phyloP scores from a whole-genome alignment of 371 early-diverging fungal genomes.

The Dentiscutata heterogama region DNA sequence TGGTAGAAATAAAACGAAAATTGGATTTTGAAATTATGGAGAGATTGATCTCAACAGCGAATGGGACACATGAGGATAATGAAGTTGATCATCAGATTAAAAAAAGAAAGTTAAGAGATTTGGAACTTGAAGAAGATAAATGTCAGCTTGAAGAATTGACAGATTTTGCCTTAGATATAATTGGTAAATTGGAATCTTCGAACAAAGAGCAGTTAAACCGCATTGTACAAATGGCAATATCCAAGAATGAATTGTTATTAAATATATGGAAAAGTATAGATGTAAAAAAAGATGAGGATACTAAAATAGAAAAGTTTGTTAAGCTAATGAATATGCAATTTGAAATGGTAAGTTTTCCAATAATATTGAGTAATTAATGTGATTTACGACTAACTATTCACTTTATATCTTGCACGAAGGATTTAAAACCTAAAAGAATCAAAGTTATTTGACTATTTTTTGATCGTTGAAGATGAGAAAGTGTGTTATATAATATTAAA shows the following conservation, averaged over 20 bases:
- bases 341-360: slow-evolving; percentile 18
- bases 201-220: slow-evolving; percentile 13
- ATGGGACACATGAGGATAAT: background rate
- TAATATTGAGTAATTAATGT: background rate
- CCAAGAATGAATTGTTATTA: background rate
- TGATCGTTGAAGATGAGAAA: background rate
- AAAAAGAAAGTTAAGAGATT: background rate
- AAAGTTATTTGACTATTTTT: no score
- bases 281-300: background rate
- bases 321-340: background rate
- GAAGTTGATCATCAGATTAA: background rate
- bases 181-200: slow-evolving; percentile 16
- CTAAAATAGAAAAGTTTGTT: background rate
- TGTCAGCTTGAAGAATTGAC: background rate
- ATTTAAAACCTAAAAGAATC: slow-evolving; percentile 1
- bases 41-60: background rate
- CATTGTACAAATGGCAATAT: slow-evolving; percentile 10
- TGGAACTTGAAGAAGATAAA: background rate
- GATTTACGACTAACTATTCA: slow-evolving; percentile 5
- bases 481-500: slow-evolving; percentile 14
- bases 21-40: slow-evolving; percentile 17
- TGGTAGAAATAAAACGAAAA: background rate
- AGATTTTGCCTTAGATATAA: slow-evolving; percentile 9
- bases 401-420: slow-evolving; percentile 1
- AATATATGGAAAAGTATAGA: slow-evolving; percentile 9